A percentile compares a stretch with the other conserved stretches of the same genome.
These are phyloP conservation scores for Podospora didyma DNA, from an alignment of 495 filamentous ascomycete genomes.

Conservation along the genomic window DNA sequence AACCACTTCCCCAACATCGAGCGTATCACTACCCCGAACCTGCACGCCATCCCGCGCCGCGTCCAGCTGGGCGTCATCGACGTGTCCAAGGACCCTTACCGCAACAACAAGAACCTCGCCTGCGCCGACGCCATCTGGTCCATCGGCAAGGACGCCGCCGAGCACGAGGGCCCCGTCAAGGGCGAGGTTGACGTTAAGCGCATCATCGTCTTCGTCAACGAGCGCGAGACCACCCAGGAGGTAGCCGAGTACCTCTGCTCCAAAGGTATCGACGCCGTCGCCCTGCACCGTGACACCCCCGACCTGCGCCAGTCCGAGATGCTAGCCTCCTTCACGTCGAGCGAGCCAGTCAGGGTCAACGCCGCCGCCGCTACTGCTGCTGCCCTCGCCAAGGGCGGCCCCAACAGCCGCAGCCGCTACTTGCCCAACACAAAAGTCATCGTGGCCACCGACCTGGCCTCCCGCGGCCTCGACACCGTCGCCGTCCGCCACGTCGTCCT, in stretches of 20 bases:
- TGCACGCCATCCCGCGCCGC: slow-evolving; percentile 91
- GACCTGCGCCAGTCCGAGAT: slow-evolving; percentile 69
- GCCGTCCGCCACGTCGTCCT: slow-evolving; percentile 85
- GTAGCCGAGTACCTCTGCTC: slow-evolving; percentile 72
- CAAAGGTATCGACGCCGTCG: slow-evolving; percentile 84
- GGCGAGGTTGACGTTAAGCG: slow-evolving; percentile 65
- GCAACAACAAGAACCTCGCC: slow-evolving; percentile 82
- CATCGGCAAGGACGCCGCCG: slow-evolving; percentile 74
- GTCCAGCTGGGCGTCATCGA: slow-evolving; percentile 94
- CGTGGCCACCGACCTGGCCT: slow-evolving; percentile 89
- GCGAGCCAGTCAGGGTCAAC: slow-evolving; percentile 39
- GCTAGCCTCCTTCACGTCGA: slow-evolving; percentile 69
- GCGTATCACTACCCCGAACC: slow-evolving; percentile 86
- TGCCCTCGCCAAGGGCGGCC: slow-evolving; percentile 17
- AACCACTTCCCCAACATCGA: slow-evolving; percentile 75
- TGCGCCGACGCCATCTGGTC: slow-evolving; percentile 93
- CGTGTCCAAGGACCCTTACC: slow-evolving; percentile 81
- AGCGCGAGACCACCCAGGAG: slow-evolving; percentile 81
- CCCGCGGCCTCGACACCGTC: slow-evolving; percentile 91
- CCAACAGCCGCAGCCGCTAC: slow-evolving; percentile 15
- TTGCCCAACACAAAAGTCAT: slow-evolving; percentile 78
- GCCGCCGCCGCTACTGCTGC: slow-evolving; percentile 13
- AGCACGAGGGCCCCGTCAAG: slow-evolving; percentile 37
- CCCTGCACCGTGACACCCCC: slow-evolving; percentile 75
- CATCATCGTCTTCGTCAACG: slow-evolving; percentile 95